These are phyloP conservation scores for Chrysoporthe deuterocubensis DNA, from an alignment of 2,329 filamentous ascomycete species.

Conservation along the genomic window DNA sequence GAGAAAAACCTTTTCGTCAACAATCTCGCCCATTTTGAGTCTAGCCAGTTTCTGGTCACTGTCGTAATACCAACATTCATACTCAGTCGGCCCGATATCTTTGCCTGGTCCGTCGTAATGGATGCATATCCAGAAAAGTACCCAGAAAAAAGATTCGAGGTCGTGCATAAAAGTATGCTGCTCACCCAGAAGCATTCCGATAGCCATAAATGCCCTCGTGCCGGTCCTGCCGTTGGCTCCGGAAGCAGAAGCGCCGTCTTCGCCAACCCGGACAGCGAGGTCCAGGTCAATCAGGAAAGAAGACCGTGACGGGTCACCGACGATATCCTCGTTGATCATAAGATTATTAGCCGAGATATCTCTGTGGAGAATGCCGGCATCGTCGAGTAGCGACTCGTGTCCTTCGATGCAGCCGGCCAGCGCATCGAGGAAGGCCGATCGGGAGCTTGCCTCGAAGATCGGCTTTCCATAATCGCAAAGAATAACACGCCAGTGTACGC, in stretches of 20 bases:
- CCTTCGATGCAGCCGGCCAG: no score
- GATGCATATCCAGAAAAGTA: slow-evolving; percentile 51
- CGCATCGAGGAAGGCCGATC: slow-evolving; percentile 33
- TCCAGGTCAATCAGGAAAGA: no score
- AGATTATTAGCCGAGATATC: no score
- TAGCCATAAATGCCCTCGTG: slow-evolving; percentile 52
- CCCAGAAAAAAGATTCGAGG: slow-evolving; percentile 53
- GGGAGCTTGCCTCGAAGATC: slow-evolving; percentile 41
- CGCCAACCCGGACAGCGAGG: slow-evolving; percentile 25
- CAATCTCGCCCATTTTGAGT: no score
- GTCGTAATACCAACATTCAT: slow-evolving; percentile 31
- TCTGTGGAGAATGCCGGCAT: no score
- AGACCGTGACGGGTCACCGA: no score
- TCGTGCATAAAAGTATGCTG: slow-evolving; percentile 50
- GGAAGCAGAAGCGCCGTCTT: slow-evolving; percentile 36
- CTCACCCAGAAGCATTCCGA: slow-evolving; percentile 46
- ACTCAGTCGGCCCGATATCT: slow-evolving; percentile 33
- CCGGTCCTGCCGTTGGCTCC: slow-evolving; percentile 48
- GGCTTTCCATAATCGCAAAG: slow-evolving; percentile 39
- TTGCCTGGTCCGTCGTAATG: slow-evolving; percentile 37
- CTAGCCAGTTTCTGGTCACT: no score
- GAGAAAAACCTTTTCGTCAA: no score
- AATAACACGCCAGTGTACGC: background rate
- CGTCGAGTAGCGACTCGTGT: slow-evolving; percentile 7
- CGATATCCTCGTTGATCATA: no score